Evolutionary conservation across 352 stramenopile species (phyloP).

Genomic region (Pythium plurisporium): DNA sequence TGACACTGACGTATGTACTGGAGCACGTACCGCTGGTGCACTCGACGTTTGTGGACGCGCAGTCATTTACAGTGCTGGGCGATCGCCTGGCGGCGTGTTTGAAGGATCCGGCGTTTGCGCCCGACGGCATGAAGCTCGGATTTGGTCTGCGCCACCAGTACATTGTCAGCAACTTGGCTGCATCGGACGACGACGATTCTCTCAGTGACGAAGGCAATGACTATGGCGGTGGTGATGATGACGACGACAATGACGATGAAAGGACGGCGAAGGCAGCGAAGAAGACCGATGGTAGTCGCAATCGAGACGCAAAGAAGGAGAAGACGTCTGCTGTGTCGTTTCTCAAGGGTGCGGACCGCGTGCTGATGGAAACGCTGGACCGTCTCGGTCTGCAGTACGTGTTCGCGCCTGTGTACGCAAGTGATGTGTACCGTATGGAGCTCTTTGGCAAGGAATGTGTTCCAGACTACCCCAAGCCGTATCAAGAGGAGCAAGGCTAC

Average conservation of each 20-base stretch:
- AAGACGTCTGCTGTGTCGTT: too few species aligned
- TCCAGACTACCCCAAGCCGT: not conserved
- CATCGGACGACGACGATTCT: not conserved
- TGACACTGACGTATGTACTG: constrained; percentile 18
- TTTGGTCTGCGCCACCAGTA: constrained; percentile 11
- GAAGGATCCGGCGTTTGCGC: constrained; percentile 7
- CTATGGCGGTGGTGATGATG: too few species aligned
- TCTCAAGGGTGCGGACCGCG: too few species aligned
- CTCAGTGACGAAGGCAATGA: too few species aligned
- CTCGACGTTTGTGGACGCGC: not conserved
- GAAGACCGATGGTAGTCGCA: too few species aligned
- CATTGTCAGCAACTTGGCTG: not conserved
- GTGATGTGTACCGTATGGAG: not conserved
- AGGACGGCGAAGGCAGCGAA: too few species aligned
- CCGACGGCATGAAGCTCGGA: constrained; percentile 4
- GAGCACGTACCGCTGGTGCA: not conserved
- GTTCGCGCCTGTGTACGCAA: constrained; percentile 7
- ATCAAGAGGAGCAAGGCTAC: not conserved
- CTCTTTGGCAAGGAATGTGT: not conserved
- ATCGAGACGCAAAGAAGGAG: too few species aligned
- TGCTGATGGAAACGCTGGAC: constrained; percentile 1
- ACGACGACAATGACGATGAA: too few species aligned
- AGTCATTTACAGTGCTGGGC: not conserved
- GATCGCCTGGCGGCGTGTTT: not conserved
- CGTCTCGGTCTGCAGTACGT: not conserved